Evolutionary conservation across 2,329 filamentous ascomycete species (phyloP), one percentile per base, ranked within the genome.

Genomic region (Tolypocladium tropicale): DNA sequence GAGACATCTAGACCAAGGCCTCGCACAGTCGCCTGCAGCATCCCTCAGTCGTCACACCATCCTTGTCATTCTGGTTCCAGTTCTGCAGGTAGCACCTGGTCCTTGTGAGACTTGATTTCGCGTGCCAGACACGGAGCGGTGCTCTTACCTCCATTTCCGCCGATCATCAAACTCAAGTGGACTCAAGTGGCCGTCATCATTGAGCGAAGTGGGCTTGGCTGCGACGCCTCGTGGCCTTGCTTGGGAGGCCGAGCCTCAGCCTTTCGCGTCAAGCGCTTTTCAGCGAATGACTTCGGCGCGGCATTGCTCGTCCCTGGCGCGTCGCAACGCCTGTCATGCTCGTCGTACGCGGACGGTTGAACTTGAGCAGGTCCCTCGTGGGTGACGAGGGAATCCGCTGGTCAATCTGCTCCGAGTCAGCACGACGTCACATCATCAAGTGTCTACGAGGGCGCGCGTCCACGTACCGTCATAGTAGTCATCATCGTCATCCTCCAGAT

Each of bases 401-500:
- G 88, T 93, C 89, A 93, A 94, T 95, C 85, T 88, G 64, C 34
- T 57, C 32, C 18, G 34, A 32, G 28, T 62, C 36, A 62, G 59
- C 23, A 4, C 37, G 3, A 32, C 30, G 0, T 6, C 11, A 4
- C 16, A 10, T 12, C 16, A 93, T 95, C n/a, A n/a, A n/a, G 84
- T 88, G 65, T 33, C n/a, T n/a, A n/a, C 56, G 3, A 11, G 12
- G 34, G 21, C 16, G 12, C 37, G 9, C 28, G 41, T 50, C 16
- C 18, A 61, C 71, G 67, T 65, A 78, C 78, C 80, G 74, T 83
- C 81, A 78, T 95, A 96, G 79, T 95, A 96, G 76, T 93, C 93
- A 72, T 97, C 93, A 75, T 92, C 88, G 72, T 94, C 89, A 73
- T 95, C 92, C 69, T 95, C 92, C 69, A 88, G 81, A 73, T 97